Percentiles rank a stretch among this genome's conserved stretches.
phyloP scores from a whole-genome alignment of 2,329 filamentous ascomycete species.

The Paecilomyces dactylethromorphus region DNA sequence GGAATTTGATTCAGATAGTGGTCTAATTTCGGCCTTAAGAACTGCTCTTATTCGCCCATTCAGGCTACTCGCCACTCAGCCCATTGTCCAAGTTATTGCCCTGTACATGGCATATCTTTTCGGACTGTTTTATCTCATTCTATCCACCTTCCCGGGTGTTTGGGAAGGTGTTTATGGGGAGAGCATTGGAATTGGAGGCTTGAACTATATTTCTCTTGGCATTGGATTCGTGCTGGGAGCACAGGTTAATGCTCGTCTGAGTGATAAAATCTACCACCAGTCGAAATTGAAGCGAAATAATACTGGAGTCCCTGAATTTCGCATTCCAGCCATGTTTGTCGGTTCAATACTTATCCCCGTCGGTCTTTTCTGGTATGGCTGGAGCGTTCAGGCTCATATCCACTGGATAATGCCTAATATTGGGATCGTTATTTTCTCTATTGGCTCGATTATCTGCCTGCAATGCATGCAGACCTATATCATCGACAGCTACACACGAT shows the following conservation, averaged over 20 bases:
- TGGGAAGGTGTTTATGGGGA: constrained; percentile 48
- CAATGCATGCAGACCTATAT: constrained; percentile 27
- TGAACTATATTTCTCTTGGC: constrained; percentile 55
- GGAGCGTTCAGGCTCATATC: constrained; percentile 36
- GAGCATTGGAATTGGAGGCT: constrained; percentile 44
- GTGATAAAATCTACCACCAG: constrained; percentile 35
- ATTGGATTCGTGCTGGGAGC: constrained; percentile 51
- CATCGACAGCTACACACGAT: constrained; percentile 16
- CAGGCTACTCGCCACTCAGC: constrained; percentile 46
- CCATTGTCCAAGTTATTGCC: constrained; percentile 48
- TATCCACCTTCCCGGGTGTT: constrained; percentile 52
- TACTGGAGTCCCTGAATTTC: constrained; percentile 46
- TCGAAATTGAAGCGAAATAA: constrained; percentile 30
- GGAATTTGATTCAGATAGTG: constrained; percentile 7
- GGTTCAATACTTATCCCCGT: constrained; percentile 43
- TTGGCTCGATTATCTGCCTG: constrained; percentile 29
- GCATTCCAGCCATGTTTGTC: constrained; percentile 49
- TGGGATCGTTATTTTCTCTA: constrained; percentile 39
- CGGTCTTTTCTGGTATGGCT: constrained; percentile 47
- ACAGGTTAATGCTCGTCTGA: constrained; percentile 21
- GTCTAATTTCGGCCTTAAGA: constrained; percentile 6
- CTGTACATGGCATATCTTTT: constrained; percentile 49
- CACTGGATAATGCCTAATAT: constrained; percentile 47
- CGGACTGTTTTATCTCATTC: constrained; percentile 50
- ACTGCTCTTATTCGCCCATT: constrained; percentile 45